Conservation (phyloP, 2,329 filamentous ascomycete species). For the Aspergillus sp. region DNA sequence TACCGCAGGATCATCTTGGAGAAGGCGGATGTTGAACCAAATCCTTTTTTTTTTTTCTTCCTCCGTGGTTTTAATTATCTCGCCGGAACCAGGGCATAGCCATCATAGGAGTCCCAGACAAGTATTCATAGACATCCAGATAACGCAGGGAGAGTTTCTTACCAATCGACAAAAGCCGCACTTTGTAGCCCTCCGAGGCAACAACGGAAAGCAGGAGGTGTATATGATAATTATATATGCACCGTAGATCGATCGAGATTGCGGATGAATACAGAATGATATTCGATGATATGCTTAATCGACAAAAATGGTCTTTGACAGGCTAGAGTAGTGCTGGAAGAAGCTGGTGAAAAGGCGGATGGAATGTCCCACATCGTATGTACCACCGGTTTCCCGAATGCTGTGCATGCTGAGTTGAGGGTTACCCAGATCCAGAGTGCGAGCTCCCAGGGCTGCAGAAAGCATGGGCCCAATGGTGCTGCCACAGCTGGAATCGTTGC, state of each 20-base stretch:
- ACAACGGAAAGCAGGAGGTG: no score
- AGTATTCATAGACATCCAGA: no score
- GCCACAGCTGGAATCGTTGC: slow-evolving; percentile 92
- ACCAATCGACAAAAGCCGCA: no score
- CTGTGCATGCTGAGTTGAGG: slow-evolving; percentile 96
- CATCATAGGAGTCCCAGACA: no score
- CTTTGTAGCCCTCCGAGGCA: no score
- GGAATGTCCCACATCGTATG: slow-evolving; percentile 81
- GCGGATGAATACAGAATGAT: neutral
- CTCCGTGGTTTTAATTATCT: no score
- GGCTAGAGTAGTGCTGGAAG: slow-evolving; percentile 76
- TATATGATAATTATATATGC: no score
- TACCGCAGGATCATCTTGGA: no score
- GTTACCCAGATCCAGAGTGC: slow-evolving; percentile 91
- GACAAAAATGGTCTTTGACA: slow-evolving; percentile 80
- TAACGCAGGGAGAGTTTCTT: no score
- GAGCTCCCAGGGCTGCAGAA: slow-evolving; percentile 77
- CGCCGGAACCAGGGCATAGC: no score
- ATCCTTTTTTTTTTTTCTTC: no score
- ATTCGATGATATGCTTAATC: slow-evolving; percentile 55
- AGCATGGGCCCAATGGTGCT: slow-evolving; percentile 98
- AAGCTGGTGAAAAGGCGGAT: slow-evolving; percentile 85
- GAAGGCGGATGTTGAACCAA: no score
- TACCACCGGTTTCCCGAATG: slow-evolving; percentile 88
- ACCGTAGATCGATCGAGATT: neutral